Evolutionary conservation across 2,329 filamentous ascomycete species (phyloP).

Genomic region (Thelonectria rubi): DNA sequence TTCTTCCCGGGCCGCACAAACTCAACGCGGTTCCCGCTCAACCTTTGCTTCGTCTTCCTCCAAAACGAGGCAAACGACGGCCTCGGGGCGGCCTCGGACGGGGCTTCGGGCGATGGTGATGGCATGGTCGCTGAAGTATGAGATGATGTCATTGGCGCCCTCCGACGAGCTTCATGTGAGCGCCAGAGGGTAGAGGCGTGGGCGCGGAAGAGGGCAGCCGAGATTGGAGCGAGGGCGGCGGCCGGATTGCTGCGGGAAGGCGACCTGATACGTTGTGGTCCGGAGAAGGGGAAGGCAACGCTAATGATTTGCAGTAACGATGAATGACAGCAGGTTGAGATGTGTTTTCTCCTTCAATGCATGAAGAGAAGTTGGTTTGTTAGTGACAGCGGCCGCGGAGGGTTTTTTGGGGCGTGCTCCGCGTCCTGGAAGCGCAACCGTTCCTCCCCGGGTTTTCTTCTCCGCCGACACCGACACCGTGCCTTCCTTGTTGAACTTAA

Average conservation of each 20-base stretch:
- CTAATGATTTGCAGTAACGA: background rate
- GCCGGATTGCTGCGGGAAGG: background rate
- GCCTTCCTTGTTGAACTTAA: background rate
- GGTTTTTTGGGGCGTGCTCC: background rate
- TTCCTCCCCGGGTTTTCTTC: background rate
- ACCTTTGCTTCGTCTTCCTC: constrained; percentile 54
- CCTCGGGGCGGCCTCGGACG: constrained; percentile 35
- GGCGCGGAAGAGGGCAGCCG: background rate
- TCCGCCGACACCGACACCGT: background rate
- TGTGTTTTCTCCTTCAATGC: background rate
- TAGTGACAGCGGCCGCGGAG: background rate
- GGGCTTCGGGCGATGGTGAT: constrained; percentile 28
- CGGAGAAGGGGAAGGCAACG: too few relatives aligned
- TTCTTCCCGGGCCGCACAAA: constrained; percentile 26
- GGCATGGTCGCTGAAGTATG: constrained; percentile 22
- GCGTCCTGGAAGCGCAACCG: background rate
- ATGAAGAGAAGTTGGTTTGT: background rate
- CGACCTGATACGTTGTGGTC: background rate
- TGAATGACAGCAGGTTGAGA: background rate
- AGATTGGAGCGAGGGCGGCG: background rate
- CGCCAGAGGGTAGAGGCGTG: too few relatives aligned
- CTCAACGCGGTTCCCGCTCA: constrained; percentile 34
- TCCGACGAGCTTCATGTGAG: constrained; percentile 8
- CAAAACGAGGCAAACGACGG: constrained; percentile 60
- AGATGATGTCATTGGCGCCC: constrained; percentile 20